A percentile compares a stretch with the other conserved stretches of the same genome.
These are phyloP conservation scores for Letharia columbiana DNA, from an alignment of 495 filamentous ascomycete genomes.

Conservation along the genomic window DNA sequence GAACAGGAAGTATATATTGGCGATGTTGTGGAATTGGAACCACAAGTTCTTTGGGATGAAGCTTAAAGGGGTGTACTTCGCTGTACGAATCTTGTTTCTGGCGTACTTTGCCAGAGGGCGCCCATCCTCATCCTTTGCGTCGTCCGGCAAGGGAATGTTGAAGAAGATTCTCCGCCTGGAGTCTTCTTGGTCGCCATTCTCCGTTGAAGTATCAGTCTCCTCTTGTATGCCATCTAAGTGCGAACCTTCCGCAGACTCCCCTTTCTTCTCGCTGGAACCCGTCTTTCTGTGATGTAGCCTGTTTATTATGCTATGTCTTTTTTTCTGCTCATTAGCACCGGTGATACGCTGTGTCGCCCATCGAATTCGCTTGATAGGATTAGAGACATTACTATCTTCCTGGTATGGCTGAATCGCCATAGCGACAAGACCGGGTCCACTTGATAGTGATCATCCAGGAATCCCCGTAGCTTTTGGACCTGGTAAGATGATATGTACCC, in stretches of 20 bases:
- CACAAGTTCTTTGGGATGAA: slow-evolving; percentile 98
- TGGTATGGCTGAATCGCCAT: slow-evolving; percentile 36
- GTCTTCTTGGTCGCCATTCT: slow-evolving; percentile 29
- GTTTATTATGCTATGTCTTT: slow-evolving; percentile 77
- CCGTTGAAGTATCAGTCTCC: slow-evolving; percentile 39
- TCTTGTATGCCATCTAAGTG: slow-evolving; percentile 28
- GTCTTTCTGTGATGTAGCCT: slow-evolving; percentile 57
- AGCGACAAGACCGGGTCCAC: slow-evolving; percentile 13
- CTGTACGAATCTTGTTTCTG: slow-evolving; percentile 94
- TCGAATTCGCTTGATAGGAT: slow-evolving; percentile 64
- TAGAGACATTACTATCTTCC: slow-evolving; percentile 44
- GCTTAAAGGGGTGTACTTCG: slow-evolving; percentile 91
- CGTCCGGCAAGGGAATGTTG: slow-evolving; percentile 70
- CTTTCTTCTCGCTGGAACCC: slow-evolving; percentile 61
- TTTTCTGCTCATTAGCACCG: slow-evolving; percentile 62
- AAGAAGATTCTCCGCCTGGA: slow-evolving; percentile 61
- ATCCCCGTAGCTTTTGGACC: not conserved
- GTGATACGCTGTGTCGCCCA: slow-evolving; percentile 87
- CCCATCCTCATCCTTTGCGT: slow-evolving; percentile 78
- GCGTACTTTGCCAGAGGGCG: slow-evolving; percentile 59
- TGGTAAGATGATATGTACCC: not conserved
- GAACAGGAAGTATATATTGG: slow-evolving; percentile 97
- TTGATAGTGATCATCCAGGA: slow-evolving; percentile 15
- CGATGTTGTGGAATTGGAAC: slow-evolving; percentile 97
- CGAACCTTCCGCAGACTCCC: slow-evolving; percentile 40